Base-by-base conservation (phyloP, 2,329 filamentous ascomycete species). In the Aspergillus sp. region DNA sequence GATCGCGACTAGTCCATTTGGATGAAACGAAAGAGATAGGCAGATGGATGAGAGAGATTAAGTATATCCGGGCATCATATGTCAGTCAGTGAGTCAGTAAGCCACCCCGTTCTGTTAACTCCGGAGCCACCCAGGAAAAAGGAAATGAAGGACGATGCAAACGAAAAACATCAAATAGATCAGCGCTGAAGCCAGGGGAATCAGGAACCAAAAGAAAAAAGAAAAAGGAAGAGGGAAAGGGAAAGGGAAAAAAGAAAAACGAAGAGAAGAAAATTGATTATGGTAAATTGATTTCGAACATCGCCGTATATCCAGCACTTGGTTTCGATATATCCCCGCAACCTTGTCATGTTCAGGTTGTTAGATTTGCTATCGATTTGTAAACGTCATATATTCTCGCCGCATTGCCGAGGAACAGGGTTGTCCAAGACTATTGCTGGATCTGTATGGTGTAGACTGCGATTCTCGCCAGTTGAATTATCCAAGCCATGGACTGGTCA, bases 81-180 rank as follows among this genome's bases (percentile, higher is more conserved):
- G 60, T 60, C 63, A 62, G 40, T 51, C 46, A 42, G 51, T 53
- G 20, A 51, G 22, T 53, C 48, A 51, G 22, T 47, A 24, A 54
- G 42, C 37, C 42, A 54, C 61, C 55, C 56, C 61, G 53, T 46
- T 64, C 61, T 66, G 63, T 65, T 51, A 66, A 66, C 63, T 65
- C 63, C 65, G 49, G 56, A 55, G 56, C 57, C 58, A 60, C 51
- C 53, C 46, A 47, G 47, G 47, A 45, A 49, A 49, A 41, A 51
- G 51, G 24, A 51, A 55, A 52, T 34, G 17, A 42, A 51, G 27
- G 27, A 30, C 27, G 27, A 52, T 22, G 45, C 44, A 34, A 51
- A 39, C 15, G 24, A 39, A 44, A 50, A 20, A 51, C 37, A 27
- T 33, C 24, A 51, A 22, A 44, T 51, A 30, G 44, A 48, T 46